Evolutionary conservation across 345 rosid genomes (phyloP).

Genomic region (Eucalyptus tenuipes): DNA sequence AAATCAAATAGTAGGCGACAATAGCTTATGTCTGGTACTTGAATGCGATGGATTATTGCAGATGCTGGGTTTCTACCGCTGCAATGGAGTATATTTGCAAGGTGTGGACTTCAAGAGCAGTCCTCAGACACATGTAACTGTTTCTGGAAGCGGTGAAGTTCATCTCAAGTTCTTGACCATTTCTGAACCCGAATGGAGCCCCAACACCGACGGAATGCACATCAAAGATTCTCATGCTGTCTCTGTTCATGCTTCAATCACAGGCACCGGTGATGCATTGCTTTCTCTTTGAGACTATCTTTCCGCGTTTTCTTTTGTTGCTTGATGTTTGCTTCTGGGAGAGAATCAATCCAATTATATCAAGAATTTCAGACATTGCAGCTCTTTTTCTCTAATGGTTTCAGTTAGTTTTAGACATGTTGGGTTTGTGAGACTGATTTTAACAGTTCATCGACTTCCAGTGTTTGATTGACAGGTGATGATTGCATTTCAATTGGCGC

Average conservation of each 20-base stretch:
- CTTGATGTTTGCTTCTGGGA: not conserved
- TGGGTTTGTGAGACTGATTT: not conserved
- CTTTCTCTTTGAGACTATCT: not conserved
- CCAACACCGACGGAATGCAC: slow-evolving; percentile 38
- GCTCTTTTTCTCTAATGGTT: not conserved
- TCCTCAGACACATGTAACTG: not conserved
- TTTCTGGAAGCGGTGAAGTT: not conserved
- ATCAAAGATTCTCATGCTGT: not conserved
- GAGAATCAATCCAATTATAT: not conserved
- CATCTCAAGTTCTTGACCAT: not conserved
- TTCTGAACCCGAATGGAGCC: slow-evolving; percentile 15
- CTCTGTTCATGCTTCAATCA: not conserved
- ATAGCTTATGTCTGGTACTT: not conserved
- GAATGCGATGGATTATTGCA: not conserved
- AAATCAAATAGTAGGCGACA: not conserved
- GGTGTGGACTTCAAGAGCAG: not conserved
- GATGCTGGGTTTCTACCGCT: not conserved
- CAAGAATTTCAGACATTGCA: not conserved
- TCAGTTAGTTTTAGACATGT: not conserved
- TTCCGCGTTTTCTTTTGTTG: not conserved
- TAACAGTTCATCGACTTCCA: not conserved
- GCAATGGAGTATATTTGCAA: not conserved
- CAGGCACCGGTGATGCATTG: not conserved
- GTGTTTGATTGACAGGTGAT: not conserved
- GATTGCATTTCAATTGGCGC: not conserved